phyloP scores from a whole-genome alignment of 805 yeast genomes.

The Metschnikowia bowlesiae region DNA sequence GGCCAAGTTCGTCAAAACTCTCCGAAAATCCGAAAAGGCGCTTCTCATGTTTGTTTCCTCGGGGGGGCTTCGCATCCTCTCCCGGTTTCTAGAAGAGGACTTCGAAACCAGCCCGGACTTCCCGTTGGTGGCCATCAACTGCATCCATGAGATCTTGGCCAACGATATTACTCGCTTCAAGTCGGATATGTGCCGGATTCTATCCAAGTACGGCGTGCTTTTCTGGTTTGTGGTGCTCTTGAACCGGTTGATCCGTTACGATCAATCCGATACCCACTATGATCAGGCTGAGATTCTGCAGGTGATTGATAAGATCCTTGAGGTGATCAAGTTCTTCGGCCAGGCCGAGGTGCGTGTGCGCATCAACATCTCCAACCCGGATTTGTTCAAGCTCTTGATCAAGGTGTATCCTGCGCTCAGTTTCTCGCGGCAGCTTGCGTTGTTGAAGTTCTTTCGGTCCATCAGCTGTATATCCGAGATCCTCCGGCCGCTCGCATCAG shows the following conservation, averaged over 20 bases:
- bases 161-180: slow-evolving; percentile 35
- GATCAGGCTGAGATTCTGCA: slow-evolving; percentile 6
- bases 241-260: slow-evolving; percentile 26
- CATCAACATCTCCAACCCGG: slow-evolving; percentile 32
- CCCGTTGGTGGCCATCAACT: slow-evolving; percentile 34
- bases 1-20: slow-evolving; percentile 29
- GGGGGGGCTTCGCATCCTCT: slow-evolving; percentile 43
- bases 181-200: slow-evolving; percentile 39
- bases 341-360: slow-evolving; percentile 46
- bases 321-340: slow-evolving; percentile 39
- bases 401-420: slow-evolving; percentile 33
- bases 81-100: slow-evolving; percentile 46
- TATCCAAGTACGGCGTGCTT: slow-evolving; percentile 39
- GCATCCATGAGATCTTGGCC: slow-evolving; percentile 32
- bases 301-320: slow-evolving; percentile 30
- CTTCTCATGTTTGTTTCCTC: slow-evolving; percentile 40
- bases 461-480: slow-evolving; percentile 36
- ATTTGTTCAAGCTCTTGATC: slow-evolving; percentile 39
- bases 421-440: slow-evolving; percentile 29
- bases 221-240: slow-evolving; percentile 41
- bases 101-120: slow-evolving; percentile 35
- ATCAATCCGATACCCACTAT: background rate
- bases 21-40: slow-evolving; percentile 32
- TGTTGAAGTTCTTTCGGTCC: slow-evolving; percentile 44
- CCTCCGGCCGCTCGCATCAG: slow-evolving; percentile 28